A percentile compares a stretch with the other conserved stretches of the same genome.
Evolutionary conservation across 2,329 filamentous ascomycete species (phyloP).

Genomic region (Diaporthe ilicicola): DNA sequence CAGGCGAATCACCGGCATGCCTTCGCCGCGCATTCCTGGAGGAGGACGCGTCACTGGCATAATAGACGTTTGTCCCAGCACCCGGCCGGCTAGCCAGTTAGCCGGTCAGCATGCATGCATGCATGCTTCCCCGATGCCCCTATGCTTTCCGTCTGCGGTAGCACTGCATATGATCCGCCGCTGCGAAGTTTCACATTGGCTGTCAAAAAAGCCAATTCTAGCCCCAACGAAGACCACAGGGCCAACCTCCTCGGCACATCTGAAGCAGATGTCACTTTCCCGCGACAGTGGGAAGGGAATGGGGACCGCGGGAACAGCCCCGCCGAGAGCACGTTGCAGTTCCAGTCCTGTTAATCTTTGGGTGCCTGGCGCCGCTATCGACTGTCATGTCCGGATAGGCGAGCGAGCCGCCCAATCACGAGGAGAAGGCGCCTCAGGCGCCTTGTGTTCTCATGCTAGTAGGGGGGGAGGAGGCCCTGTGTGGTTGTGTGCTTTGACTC

Average conservation of each 20-base stretch:
- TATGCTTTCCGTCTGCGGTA: neutral
- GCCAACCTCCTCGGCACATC: neutral
- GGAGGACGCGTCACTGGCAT: neutral
- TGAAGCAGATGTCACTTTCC: neutral
- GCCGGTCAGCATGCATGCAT: neutral
- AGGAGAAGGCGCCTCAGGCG: too few species aligned
- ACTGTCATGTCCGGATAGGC: slow-evolving; percentile 1
- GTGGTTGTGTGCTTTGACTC: slow-evolving; percentile 4
- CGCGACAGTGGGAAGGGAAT: neutral
- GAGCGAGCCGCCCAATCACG: neutral
- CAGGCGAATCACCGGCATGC: neutral
- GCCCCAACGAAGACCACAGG: neutral
- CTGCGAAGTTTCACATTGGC: neutral
- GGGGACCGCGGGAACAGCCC: neutral
- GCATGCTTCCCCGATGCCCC: neutral
- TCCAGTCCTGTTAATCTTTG: neutral
- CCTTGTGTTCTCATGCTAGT: too few species aligned
- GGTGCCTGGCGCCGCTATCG: neutral
- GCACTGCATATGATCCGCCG: slow-evolving; percentile 10
- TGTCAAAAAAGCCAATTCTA: neutral
- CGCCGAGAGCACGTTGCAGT: too few species aligned
- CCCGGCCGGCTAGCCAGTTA: neutral
- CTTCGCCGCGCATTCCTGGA: neutral
- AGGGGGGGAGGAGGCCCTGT: neutral
- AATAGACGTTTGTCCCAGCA: neutral